A percentile compares a stretch with the other conserved stretches of the same genome.
Conservation (phyloP, 2,329 filamentous ascomycete genomes). For the Penicillium sp. region DNA sequence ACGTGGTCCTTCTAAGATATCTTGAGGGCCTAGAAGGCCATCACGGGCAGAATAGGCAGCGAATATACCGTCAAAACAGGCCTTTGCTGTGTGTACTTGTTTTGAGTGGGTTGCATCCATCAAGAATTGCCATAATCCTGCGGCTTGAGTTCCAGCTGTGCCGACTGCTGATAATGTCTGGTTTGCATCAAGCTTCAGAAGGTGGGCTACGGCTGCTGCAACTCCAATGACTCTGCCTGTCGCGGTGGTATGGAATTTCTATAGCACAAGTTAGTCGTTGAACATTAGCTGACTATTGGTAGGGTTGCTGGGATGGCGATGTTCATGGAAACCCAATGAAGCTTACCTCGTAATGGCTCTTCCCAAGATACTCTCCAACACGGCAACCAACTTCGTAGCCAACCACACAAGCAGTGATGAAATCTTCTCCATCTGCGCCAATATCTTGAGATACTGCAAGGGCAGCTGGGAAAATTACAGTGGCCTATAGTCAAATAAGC, state of each 20-base stretch:
- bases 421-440: constrained; percentile 27
- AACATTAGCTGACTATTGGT: background rate
- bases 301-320: too few species aligned
- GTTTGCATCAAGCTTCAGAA: constrained; percentile 23
- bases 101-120: constrained; percentile 29
- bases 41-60: constrained; percentile 30
- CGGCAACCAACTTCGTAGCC: constrained; percentile 34
- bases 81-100: constrained; percentile 34
- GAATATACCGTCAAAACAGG: constrained; percentile 34
- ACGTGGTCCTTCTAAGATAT: constrained; percentile 28
- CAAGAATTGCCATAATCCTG: constrained; percentile 34
- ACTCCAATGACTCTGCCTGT: constrained; percentile 30
- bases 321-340: too few species aligned
- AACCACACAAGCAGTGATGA: constrained; percentile 32
- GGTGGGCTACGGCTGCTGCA: constrained; percentile 27
- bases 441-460: constrained; percentile 33
- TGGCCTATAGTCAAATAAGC: constrained; percentile 22
- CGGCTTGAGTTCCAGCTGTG: constrained; percentile 34
- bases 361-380: constrained; percentile 30
- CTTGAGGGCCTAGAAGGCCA: constrained; percentile 26
- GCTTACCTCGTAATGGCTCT: constrained; percentile 32
- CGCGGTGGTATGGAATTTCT: constrained; percentile 31
- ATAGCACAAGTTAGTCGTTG: background rate
- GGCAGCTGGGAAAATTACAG: constrained; percentile 30
- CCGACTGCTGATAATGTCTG: constrained; percentile 30